Evolutionary conservation across 345 rosid species (phyloP).

Genomic region (Euphorbia tirucalli): DNA sequence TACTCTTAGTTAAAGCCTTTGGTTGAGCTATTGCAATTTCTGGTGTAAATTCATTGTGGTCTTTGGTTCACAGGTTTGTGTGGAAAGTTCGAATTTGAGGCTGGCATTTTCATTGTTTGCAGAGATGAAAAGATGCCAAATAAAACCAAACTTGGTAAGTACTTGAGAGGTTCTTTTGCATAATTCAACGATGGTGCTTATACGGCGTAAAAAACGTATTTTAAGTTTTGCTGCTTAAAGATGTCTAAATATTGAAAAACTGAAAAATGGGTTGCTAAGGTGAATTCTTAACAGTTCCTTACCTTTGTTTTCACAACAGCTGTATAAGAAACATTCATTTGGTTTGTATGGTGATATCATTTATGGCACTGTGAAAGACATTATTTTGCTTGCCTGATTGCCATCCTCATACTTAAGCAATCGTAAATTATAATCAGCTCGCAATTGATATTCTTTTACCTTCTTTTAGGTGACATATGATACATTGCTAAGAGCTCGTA

Average conservation of each 20-base stretch:
- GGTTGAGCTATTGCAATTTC: constrained; percentile 12
- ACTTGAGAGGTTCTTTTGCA: background rate
- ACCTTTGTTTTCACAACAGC: background rate
- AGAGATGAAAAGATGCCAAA: constrained; percentile 75
- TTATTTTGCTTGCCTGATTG: background rate
- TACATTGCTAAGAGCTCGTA: constrained; percentile 76
- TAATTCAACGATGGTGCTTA: background rate
- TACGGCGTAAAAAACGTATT: background rate
- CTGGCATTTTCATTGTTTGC: constrained; percentile 74
- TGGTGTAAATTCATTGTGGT: constrained; percentile 15
- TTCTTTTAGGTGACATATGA: constrained; percentile 73
- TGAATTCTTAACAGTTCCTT: background rate
- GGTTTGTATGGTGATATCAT: background rate
- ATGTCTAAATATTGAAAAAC: background rate
- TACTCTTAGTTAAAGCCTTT: constrained; percentile 3
- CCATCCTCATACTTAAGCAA: background rate
- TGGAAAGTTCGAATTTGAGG: constrained; percentile 51
- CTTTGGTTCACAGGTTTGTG: constrained; percentile 59
- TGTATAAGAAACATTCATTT: background rate
- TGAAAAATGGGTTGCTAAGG: background rate
- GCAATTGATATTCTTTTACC: too few relatives aligned
- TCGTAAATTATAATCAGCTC: too few relatives aligned
- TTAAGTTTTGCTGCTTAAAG: background rate
- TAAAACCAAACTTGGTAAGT: constrained; percentile 80
- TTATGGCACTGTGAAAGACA: background rate